Evolutionary conservation across 352 stramenopile species (phyloP), one percentile per base, ranked within the genome.

Genomic region (Phytopythium delawarense): DNA sequence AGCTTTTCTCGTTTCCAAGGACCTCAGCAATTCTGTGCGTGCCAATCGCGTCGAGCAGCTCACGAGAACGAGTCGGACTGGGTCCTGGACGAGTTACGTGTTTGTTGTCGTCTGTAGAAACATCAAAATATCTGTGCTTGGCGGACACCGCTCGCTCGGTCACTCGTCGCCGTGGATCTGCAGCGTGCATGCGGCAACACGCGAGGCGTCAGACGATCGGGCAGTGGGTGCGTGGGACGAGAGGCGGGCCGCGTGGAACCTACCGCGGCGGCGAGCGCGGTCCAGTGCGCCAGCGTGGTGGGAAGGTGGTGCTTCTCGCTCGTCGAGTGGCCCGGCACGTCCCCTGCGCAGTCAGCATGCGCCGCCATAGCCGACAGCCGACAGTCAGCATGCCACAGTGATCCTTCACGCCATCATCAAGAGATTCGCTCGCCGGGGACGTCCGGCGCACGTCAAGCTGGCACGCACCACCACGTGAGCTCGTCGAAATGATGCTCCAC

Each of bases 401-500:
- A 45, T 4, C 20, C 35, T 48, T 49, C 25, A 61, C 23, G 25
- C 20, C 45, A 56, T 61, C 50, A 48, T 40, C 35, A 15, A 40
- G 6, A 40, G 35, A 40, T 40, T 15, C 52, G 13, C 18, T 23
- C 9, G n/a, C 25, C 28, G 52, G 12, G 35, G 35, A 40, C 35
- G 35, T 16, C 35, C 35, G 35, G 20, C 12, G 3, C 46, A 52
- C 46, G 46, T 52, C 46, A n/a, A n/a, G 7, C 7, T 8, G 5
- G 40, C 37, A 60, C 70, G 39, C 71, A 92, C 83, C 83, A 92
- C 61, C 74, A 81, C 35, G 71, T 84, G 46, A 92, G 40, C 42
- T 82, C 67, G n/a, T 89, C 70, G 48, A 94, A 94, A 55, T 94
- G 81, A 49, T 80, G 69, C 28, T 91, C 84, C 13, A 94, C 74